Evolutionary conservation across 2,329 filamentous ascomycete genomes (phyloP), one percentile per base, ranked within the genome.

Genomic region (Cercospora beticola): DNA sequence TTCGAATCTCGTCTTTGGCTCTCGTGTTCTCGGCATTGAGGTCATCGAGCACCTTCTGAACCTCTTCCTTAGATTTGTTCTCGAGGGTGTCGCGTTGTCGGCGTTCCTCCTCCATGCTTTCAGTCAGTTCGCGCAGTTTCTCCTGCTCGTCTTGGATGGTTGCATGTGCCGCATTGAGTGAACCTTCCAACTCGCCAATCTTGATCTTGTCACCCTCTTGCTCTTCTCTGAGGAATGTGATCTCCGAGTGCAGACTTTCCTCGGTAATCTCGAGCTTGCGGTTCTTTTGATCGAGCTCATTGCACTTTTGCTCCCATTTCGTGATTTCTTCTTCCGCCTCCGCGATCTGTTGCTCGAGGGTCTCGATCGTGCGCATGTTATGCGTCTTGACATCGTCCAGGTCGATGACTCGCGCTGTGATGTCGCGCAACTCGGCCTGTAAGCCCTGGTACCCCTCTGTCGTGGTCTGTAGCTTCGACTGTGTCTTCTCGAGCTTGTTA

Each of bases 171-270:
- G 88, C 90, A 74, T 92, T 91, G 43, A 97, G 82, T 14, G 90
- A 89, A 8, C 92, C 92, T 77, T 98, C 94, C 7, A 98, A 85
- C 76, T 98, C 93, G 43, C 94, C 93, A 75, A 99, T 98, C 81
- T 93, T 94, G 78, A 99, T 97, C 85, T 99, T 99, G 83, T 99
- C 95, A 18, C 88, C 88, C 80, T 99, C 95, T 80, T 99, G 95
- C 82, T 99, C 95, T 78, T 99, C 95, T 1, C 95, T 90, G 62
- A 99, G 81, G 85, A 99, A 99, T 0, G 92, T 90, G 80, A 98
- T 96, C 79, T 99, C 95, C 68, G 90, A 90, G 75, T 97, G 94
- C 66, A 91, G 90, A 5, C 92, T 97, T 80, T 99, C 95, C 72
- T 94, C 90, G 77, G 98, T 94, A 33, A 99, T 92, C 4, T 91